Conservation (phyloP, 2,329 filamentous ascomycete species). For the Ascochyta koolunga region DNA sequence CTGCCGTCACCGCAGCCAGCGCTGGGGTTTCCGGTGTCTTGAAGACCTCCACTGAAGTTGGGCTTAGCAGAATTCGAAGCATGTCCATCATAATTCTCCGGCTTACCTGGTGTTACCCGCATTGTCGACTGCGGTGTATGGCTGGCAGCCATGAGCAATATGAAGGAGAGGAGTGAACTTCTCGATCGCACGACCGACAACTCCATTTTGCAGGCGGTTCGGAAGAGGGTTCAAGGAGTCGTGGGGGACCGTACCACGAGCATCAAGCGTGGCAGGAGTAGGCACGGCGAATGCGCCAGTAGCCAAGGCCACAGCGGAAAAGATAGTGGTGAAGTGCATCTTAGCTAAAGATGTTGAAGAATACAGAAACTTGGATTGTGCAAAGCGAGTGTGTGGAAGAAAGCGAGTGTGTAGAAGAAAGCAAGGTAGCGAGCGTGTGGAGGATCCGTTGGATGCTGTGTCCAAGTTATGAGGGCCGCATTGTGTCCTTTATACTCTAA, state of each 20-base stretch:
- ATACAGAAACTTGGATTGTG: no score
- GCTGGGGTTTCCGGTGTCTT: constrained; percentile 47
- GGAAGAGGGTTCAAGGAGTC: constrained; percentile 58
- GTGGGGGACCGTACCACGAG: constrained; percentile 43
- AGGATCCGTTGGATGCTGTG: no score
- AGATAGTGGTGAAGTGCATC: background rate
- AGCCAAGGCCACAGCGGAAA: background rate
- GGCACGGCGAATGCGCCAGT: background rate
- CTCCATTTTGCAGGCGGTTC: constrained; percentile 56
- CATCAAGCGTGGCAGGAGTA: background rate
- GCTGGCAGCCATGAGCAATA: constrained; percentile 64
- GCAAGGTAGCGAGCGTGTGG: no score
- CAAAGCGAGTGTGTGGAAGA: no score
- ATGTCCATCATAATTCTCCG: background rate
- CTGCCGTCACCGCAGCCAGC: constrained; percentile 50
- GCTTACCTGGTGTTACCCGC: constrained; percentile 60
- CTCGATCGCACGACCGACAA: constrained; percentile 55
- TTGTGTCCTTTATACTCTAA: no score
- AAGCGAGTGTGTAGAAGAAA: no score
- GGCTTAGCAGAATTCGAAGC: background rate
- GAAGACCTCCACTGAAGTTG: constrained; percentile 49
- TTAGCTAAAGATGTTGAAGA: background rate
- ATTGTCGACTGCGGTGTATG: constrained; percentile 65
- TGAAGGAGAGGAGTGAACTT: constrained; percentile 61
- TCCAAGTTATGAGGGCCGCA: no score